These are phyloP conservation scores for Niveomyces coronatus DNA, from an alignment of 2,329 filamentous ascomycete species.

Conservation along the genomic window DNA sequence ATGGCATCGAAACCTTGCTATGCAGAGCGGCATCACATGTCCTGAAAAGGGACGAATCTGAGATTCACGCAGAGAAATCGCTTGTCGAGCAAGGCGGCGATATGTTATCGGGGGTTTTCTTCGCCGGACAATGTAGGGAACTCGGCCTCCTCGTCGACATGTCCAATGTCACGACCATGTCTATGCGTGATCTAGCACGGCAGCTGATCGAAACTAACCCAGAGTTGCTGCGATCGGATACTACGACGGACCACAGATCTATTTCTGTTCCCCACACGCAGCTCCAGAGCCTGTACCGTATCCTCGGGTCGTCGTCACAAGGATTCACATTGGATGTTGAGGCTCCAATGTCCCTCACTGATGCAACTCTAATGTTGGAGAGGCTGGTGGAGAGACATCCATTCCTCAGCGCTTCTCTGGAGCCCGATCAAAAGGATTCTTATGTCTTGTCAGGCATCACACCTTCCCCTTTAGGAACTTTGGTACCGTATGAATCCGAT, in stretches of 20 bases:
- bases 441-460: conserved; percentile 1
- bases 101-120: conserved; percentile 4
- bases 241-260: background rate
- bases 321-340: conserved; percentile 4
- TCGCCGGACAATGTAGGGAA: conserved; percentile 7
- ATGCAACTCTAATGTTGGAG: conserved; percentile 3
- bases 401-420: conserved; percentile 3
- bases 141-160: conserved; percentile 5
- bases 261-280: conserved; percentile 1
- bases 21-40: conserved; percentile 7
- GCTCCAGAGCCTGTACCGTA: conserved; percentile 5
- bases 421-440: background rate
- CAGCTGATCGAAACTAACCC: conserved; percentile 1
- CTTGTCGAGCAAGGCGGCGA: conserved; percentile 6
- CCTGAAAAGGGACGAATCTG: conserved; percentile 5
- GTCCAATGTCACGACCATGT: conserved; percentile 1
- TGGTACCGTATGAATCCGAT: conserved; percentile 7
- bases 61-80: conserved; percentile 5
- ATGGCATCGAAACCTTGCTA: conserved; percentile 4
- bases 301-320: conserved; percentile 2
- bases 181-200: conserved; percentile 3
- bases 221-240: background rate
- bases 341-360: conserved; percentile 1
- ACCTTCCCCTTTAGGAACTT: background rate
- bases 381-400: conserved; percentile 3